phyloP scores from a whole-genome alignment of 1,284 basidiomycete species.

The Cryptococcus sp. region DNA sequence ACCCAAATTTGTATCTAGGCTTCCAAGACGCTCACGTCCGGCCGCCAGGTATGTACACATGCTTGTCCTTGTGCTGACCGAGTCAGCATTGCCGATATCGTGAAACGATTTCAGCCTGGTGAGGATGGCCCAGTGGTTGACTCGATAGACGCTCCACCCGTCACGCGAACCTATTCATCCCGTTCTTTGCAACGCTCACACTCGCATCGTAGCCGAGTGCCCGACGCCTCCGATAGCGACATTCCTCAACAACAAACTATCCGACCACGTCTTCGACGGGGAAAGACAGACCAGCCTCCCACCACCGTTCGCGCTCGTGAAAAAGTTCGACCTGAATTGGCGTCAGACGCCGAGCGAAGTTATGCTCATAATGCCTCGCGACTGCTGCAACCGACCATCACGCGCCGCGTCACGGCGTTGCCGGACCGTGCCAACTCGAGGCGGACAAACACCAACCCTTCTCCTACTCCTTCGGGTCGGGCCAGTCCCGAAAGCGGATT shows the following conservation, averaged over 20 bases:
- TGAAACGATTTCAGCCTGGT: constrained; percentile 62
- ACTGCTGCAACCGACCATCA: constrained; percentile 18
- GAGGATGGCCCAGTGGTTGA: constrained; percentile 9
- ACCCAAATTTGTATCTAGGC: constrained; percentile 55
- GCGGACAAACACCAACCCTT: constrained; percentile 7
- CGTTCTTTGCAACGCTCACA: constrained; percentile 13
- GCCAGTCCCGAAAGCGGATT: constrained; percentile 10
- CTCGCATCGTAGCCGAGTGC: constrained; percentile 6
- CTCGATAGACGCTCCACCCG: constrained; percentile 13
- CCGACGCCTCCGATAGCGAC: constrained; percentile 46
- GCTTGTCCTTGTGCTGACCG: too few species aligned
- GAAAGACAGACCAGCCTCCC: constrained; percentile 36
- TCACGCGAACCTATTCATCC: constrained; percentile 23
- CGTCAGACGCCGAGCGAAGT: constrained; percentile 80
- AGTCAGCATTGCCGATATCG: constrained; percentile 71
- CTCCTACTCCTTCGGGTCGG: constrained; percentile 14
- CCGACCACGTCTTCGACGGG: constrained; percentile 37
- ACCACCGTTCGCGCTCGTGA: constrained; percentile 22
- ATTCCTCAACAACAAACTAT: constrained; percentile 14
- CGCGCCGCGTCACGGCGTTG: background rate
- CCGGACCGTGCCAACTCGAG: constrained; percentile 12
- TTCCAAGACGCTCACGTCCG: constrained; percentile 60
- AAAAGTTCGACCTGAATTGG: constrained; percentile 25
- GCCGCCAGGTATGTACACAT: constrained; percentile 36
- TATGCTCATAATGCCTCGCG: constrained; percentile 74